phyloP scores from a whole-genome alignment of 352 stramenopile species.

The Globisporangium abappressorium region DNA sequence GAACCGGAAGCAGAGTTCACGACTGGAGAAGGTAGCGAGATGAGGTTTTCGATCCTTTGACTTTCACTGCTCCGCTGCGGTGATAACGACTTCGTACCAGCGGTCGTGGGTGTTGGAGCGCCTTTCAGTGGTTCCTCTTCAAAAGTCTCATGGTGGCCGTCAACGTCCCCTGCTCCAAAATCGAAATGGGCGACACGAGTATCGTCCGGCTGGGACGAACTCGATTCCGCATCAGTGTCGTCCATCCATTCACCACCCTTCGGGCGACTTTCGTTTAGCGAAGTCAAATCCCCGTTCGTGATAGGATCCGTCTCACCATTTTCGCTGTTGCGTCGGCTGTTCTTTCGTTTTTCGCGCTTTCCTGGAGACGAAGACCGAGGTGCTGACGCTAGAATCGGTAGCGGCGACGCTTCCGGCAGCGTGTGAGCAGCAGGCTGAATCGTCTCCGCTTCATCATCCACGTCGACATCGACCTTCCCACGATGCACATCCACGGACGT shows the following conservation, averaged over 20 bases:
- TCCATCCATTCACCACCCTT: neutral
- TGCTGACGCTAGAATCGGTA: neutral
- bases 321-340: neutral
- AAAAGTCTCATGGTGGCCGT: neutral
- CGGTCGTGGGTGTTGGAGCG: neutral
- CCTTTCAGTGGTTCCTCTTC: neutral
- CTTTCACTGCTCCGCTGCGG: neutral
- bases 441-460: neutral
- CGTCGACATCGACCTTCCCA: neutral
- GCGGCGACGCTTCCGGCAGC: constrained; percentile 9
- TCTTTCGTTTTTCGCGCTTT: neutral
- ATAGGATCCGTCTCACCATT: neutral
- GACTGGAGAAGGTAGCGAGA: constrained; percentile 46
- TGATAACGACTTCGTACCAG: neutral
- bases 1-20: neutral
- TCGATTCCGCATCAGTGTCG: constrained; percentile 5
- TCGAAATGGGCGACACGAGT: neutral
- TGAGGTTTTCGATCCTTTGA: constrained; percentile 17
- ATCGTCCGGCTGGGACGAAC: constrained; percentile 3
- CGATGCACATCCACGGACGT: neutral
- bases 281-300: neutral
- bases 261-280: neutral
- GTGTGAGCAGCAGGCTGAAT: constrained; percentile 3
- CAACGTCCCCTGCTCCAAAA: neutral
- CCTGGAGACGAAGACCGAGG: neutral